A percentile compares a stretch with the other conserved stretches of the same genome.
Conservation (phyloP, 2,329 filamentous ascomycete genomes). For the Rhexocercosporidium sp. region DNA sequence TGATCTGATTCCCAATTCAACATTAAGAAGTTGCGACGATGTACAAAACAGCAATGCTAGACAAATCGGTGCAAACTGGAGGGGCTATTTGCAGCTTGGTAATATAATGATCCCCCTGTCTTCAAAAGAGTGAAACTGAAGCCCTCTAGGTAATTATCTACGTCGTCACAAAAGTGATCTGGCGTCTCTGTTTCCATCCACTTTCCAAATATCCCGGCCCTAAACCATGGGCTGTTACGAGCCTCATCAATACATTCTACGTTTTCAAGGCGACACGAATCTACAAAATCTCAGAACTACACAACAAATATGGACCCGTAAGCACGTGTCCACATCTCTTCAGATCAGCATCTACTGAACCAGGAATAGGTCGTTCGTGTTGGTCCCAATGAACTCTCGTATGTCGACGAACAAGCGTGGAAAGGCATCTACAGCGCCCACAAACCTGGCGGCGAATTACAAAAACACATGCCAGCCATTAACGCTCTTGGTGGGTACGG, state of each 20-base stretch:
- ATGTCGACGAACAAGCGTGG: constrained; percentile 38
- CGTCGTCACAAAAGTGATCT: background rate
- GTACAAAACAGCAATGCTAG: no score
- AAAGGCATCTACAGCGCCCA: constrained; percentile 32
- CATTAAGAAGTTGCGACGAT: no score
- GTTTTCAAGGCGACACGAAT: constrained; percentile 9
- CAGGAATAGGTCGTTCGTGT: constrained; percentile 16
- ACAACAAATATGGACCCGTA: constrained; percentile 28
- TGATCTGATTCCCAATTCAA: no score
- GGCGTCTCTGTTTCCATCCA: constrained; percentile 31
- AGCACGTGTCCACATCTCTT: background rate
- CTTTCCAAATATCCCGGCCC: constrained; percentile 37
- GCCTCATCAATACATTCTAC: constrained; percentile 12
- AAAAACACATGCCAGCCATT: background rate
- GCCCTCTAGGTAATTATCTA: background rate
- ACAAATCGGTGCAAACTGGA: background rate
- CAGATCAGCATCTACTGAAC: constrained; percentile 5
- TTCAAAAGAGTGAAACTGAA: background rate
- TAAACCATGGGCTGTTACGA: constrained; percentile 32
- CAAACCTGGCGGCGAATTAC: background rate
- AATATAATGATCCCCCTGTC: background rate
- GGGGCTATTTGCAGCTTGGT: background rate
- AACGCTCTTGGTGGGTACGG: background rate
- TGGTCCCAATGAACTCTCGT: constrained; percentile 36
- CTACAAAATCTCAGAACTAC: constrained; percentile 25